Conservation (phyloP, 495 filamentous ascomycete genomes). For the Aspergillus nanangensis region DNA sequence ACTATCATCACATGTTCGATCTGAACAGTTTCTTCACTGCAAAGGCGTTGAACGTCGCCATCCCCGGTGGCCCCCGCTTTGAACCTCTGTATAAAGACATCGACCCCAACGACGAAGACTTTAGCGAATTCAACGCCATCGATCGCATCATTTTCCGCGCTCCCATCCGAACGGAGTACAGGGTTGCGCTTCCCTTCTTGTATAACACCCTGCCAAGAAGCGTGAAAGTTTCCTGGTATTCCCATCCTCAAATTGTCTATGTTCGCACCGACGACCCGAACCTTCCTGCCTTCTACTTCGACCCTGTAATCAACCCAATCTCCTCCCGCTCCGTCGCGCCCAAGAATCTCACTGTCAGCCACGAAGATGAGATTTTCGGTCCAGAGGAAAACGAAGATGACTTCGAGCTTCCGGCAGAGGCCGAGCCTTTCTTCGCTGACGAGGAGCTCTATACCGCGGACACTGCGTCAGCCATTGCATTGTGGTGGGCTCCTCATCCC, state of each 20-base stretch:
- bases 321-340: constrained; percentile 91
- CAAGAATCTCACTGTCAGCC: constrained; percentile 87
- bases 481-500: constrained; percentile 98
- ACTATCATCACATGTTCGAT: constrained; percentile 99
- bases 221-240: constrained; percentile 91
- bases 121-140: constrained; percentile 99
- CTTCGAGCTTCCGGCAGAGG: constrained; percentile 75
- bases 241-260: constrained; percentile 89
- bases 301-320: constrained; percentile 95
- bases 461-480: constrained; percentile 84
- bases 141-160: constrained; percentile 98
- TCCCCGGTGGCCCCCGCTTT: constrained; percentile 94
- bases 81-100: constrained; percentile 99
- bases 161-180: constrained; percentile 93
- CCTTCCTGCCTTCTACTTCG: constrained; percentile 95
- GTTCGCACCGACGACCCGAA: constrained; percentile 82
- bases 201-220: constrained; percentile 96
- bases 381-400: constrained; percentile 81
- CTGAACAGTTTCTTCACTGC: constrained; percentile 92
- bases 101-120: constrained; percentile 98
- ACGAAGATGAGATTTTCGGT: constrained; percentile 95
- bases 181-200: constrained; percentile 88
- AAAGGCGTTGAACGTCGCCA: constrained; percentile 94
- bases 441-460: constrained; percentile 88
- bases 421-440: constrained; percentile 85